Conservation (phyloP, 2,329 filamentous ascomycete genomes). For the Podosphaera aphanis region DNA sequence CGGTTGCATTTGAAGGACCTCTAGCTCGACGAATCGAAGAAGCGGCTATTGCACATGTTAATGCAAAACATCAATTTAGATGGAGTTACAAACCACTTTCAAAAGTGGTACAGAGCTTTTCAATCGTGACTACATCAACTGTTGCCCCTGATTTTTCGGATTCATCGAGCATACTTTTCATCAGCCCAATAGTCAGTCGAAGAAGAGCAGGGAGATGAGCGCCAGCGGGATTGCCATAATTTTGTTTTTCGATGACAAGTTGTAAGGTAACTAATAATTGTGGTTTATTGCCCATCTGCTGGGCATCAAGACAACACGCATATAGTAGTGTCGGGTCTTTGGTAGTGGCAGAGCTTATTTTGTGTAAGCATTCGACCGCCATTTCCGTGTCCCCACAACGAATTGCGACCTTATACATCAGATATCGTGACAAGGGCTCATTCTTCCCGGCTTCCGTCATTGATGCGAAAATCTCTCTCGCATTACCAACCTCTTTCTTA, state of each 20-base stretch:
- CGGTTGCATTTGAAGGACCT: conserved; percentile 15
- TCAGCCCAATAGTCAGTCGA: conserved; percentile 32
- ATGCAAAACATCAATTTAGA: background rate
- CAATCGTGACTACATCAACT: conserved; percentile 8
- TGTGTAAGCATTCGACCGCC: conserved; percentile 39
- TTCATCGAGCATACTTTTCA: conserved; percentile 20
- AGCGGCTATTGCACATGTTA: conserved; percentile 6
- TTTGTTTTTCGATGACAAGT: conserved; percentile 32
- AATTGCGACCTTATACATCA: conserved; percentile 53
- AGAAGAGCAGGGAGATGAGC: conserved; percentile 40
- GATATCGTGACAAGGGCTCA: conserved; percentile 43
- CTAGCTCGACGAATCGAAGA: conserved; percentile 20
- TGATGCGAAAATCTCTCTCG: conserved; percentile 28
- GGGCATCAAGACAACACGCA: conserved; percentile 58
- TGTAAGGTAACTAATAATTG: conserved; percentile 36
- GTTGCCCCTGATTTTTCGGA: background rate
- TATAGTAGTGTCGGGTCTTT: conserved; percentile 44
- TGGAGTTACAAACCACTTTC: conserved; percentile 20
- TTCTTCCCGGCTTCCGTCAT: conserved; percentile 35
- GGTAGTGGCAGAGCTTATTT: conserved; percentile 27
- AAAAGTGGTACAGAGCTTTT: conserved; percentile 32
- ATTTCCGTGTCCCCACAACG: conserved; percentile 30
- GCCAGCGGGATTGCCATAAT: conserved; percentile 22
- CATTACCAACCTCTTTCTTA: conserved; percentile 28
- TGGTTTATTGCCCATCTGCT: conserved; percentile 35